Evolutionary conservation across 208 protist genomes (phyloP).

Genomic region (Lotmaria passim): DNA sequence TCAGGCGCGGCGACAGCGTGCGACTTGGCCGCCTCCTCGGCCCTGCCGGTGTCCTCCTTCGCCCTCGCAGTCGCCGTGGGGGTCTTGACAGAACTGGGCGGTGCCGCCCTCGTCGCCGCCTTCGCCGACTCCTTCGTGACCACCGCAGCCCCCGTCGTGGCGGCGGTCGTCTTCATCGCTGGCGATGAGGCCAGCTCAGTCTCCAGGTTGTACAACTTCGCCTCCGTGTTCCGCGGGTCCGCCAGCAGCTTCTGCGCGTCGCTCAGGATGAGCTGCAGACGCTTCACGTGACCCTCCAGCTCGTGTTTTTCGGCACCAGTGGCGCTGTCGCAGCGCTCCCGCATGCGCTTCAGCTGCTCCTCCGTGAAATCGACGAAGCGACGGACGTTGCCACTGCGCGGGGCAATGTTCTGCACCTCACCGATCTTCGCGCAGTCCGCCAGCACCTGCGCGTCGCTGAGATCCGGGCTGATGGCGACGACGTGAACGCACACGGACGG

Average conservation of each 20-base stretch:
- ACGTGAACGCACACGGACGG: constrained; percentile 44
- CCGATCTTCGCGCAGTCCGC: constrained; percentile 40
- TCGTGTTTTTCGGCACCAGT: constrained; percentile 31
- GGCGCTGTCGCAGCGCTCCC: constrained; percentile 29
- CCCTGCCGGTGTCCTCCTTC: not conserved
- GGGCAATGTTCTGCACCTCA: constrained; percentile 47
- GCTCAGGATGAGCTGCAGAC: constrained; percentile 39
- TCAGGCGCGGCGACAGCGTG: not conserved
- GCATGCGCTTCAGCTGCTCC: constrained; percentile 29
- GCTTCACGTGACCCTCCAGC: constrained; percentile 34
- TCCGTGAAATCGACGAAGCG: constrained; percentile 66
- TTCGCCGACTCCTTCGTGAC: not conserved
- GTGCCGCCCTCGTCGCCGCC: not conserved
- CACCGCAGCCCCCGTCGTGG: not conserved
- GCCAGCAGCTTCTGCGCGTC: constrained; percentile 46
- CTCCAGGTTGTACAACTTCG: constrained; percentile 47
- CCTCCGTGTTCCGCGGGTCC: constrained; percentile 42
- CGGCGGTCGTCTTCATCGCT: not conserved
- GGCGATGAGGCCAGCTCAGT: not conserved
- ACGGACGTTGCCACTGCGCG: constrained; percentile 64
- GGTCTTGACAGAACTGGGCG: not conserved
- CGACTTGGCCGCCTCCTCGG: not conserved
- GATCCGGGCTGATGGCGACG: constrained; percentile 38
- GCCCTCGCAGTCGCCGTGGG: not conserved
- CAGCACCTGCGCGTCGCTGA: constrained; percentile 28